Conservation (phyloP, 2,329 filamentous ascomycete genomes). For the Hortaea werneckii region DNA sequence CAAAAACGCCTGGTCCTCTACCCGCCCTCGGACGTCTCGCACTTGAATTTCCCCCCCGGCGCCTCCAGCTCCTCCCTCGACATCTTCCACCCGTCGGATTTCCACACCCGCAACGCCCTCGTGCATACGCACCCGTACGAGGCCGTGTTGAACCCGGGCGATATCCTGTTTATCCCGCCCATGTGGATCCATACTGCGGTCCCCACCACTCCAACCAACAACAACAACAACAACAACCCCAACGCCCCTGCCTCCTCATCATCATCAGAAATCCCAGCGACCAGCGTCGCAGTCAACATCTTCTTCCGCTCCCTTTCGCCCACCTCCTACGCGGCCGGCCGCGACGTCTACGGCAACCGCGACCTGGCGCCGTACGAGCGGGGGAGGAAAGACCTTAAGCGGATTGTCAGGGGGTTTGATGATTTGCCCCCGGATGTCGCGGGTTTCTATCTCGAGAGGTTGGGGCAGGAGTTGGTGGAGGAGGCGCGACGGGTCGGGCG, state of each 20-base stretch:
- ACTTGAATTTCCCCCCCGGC: constrained; percentile 62
- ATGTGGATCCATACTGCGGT: constrained; percentile 75
- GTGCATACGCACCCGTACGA: constrained; percentile 53
- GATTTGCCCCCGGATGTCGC: constrained; percentile 55
- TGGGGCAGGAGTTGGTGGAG: constrained; percentile 56
- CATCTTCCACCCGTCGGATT: constrained; percentile 43
- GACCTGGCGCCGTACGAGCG: constrained; percentile 80
- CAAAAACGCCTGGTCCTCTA: constrained; percentile 66
- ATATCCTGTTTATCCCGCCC: constrained; percentile 70
- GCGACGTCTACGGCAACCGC: constrained; percentile 80
- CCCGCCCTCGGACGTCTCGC: constrained; percentile 62
- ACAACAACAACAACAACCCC: no score
- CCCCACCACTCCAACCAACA: constrained; percentile 32
- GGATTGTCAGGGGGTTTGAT: constrained; percentile 54
- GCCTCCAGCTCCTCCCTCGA: constrained; percentile 71
- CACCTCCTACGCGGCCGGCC: constrained; percentile 58
- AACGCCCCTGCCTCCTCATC: no score
- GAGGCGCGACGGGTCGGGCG: constrained; percentile 11
- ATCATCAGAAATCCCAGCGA: no score
- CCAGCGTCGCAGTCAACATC: constrained; percentile 76
- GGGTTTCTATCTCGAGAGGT: constrained; percentile 64
- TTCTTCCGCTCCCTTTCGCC: constrained; percentile 61
- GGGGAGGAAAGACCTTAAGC: constrained; percentile 60
- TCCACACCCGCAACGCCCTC: constrained; percentile 13
- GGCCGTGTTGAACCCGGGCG: constrained; percentile 56